Conservation (phyloP, 1,284 basidiomycete genomes). For the Cryptococcus sp. region DNA sequence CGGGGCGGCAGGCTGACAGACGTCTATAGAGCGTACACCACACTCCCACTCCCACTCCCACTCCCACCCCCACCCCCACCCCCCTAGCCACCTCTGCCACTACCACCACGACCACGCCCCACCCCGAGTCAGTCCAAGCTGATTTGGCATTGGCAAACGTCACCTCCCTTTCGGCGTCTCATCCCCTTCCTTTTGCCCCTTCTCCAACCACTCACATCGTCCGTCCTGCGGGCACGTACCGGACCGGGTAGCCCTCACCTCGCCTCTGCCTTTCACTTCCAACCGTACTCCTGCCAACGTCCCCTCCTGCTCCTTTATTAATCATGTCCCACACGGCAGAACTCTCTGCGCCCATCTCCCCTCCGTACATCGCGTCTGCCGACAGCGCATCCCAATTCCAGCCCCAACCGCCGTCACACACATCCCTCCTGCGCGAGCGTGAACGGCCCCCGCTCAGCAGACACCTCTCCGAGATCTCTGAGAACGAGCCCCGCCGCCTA, state of each 20-base stretch:
- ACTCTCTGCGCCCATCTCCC: not conserved
- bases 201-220: not conserved
- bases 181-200: not conserved
- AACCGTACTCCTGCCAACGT: not conserved
- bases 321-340: constrained; percentile 1
- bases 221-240: no score
- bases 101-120: no score
- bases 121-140: no score
- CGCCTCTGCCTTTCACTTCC: not conserved
- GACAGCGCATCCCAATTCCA: no score
- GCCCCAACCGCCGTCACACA: not conserved
- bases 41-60: no score
- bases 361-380: no score
- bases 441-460: constrained; percentile 13
- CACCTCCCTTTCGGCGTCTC: not conserved
- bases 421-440: not conserved
- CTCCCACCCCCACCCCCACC: no score
- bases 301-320: not conserved
- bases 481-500: constrained; percentile 21
- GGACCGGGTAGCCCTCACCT: no score
- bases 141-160: not conserved
- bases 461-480: constrained; percentile 35
- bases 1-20: no score
- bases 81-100: no score
- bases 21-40: no score